Evolutionary conservation across 257 asterid species (phyloP).

Genomic region (Solanum virginianum): DNA sequence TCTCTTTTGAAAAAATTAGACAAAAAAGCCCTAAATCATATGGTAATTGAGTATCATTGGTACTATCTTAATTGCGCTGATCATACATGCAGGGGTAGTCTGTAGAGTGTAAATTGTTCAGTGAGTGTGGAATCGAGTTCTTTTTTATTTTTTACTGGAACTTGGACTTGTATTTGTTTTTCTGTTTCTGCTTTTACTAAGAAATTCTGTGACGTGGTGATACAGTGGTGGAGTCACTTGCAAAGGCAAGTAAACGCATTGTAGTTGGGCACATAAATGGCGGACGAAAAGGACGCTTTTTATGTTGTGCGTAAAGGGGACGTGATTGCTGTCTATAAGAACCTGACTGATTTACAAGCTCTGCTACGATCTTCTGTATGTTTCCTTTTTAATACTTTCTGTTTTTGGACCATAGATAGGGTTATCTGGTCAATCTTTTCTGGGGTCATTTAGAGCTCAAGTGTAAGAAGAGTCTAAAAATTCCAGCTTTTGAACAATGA

Average conservation of each 20-base stretch:
- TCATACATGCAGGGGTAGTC: neutral
- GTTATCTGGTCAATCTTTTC: neutral
- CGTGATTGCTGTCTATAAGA: slow-evolving; percentile 64
- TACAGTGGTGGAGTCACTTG: neutral
- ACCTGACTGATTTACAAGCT: slow-evolving; percentile 77
- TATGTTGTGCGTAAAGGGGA: slow-evolving; percentile 80
- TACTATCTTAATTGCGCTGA: neutral
- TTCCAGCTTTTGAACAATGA: neutral
- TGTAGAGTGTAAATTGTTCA: neutral
- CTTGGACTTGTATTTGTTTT: neutral
- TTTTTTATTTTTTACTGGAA: neutral
- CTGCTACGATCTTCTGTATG: slow-evolving; percentile 64
- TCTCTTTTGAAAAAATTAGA: neutral
- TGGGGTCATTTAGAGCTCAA: neutral
- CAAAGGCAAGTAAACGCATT: neutral
- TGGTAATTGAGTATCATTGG: neutral
- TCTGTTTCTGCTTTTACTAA: neutral
- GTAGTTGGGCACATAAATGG: slow-evolving; percentile 28
- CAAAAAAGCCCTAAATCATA: neutral
- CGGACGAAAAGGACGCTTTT: slow-evolving; percentile 78
- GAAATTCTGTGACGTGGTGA: neutral
- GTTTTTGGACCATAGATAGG: neutral
- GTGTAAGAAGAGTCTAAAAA: neutral
- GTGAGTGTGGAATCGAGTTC: neutral
- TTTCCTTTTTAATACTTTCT: neutral